Conservation (phyloP, 2,329 filamentous ascomycete genomes). For the Diaporthe amygdali region DNA sequence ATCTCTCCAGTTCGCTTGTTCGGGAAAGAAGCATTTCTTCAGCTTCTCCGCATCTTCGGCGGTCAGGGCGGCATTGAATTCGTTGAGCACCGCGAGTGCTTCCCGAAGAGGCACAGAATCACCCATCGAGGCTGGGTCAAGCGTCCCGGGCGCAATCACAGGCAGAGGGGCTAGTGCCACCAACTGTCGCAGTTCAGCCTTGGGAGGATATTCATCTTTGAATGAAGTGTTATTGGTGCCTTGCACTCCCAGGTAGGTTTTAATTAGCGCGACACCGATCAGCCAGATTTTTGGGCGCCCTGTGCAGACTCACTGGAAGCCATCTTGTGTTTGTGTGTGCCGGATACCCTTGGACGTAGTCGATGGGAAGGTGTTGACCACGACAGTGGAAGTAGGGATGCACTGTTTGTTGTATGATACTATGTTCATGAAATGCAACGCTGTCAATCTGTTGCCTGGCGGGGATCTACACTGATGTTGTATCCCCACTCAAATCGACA, state of each 20-base stretch:
- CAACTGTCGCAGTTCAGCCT: slow-evolving; percentile 3
- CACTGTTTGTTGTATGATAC: neutral
- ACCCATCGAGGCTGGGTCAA: slow-evolving; percentile 15
- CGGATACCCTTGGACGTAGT: neutral
- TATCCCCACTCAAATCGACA: neutral
- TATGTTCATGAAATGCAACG: neutral
- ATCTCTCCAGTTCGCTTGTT: slow-evolving; percentile 43
- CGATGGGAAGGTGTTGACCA: too few relatives aligned
- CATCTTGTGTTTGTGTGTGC: neutral
- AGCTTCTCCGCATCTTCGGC: slow-evolving; percentile 30
- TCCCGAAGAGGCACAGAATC: slow-evolving; percentile 6
- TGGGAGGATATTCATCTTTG: neutral
- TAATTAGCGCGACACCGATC: neutral
- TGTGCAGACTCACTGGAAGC: neutral
- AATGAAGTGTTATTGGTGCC: neutral
- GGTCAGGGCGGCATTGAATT: slow-evolving; percentile 29
- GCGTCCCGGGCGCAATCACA: neutral
- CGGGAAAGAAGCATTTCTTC: slow-evolving; percentile 34
- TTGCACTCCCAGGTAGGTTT: neutral
- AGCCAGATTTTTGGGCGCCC: neutral
- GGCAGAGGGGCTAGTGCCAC: neutral
- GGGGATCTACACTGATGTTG: neutral
- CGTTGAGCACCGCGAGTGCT: slow-evolving; percentile 22
- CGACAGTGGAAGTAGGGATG: neutral
- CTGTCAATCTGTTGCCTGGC: neutral